Evolutionary conservation across 2,329 filamentous ascomycete species (phyloP).

Genomic region (Geoglossum cookeanum): DNA sequence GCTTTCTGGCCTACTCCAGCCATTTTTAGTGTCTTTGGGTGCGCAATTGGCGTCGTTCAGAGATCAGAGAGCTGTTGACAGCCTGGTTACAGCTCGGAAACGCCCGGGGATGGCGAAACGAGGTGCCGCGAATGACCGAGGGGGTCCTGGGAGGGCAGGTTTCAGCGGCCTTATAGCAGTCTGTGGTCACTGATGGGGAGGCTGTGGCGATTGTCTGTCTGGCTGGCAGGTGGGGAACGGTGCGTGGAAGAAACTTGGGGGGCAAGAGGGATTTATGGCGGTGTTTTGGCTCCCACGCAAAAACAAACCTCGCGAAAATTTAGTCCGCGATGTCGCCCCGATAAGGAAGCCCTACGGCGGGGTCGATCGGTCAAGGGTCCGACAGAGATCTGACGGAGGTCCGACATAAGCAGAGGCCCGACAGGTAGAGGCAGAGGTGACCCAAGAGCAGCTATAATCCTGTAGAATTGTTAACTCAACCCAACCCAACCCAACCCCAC

Average conservation of each 20-base stretch:
- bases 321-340: background rate
- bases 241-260: too few species aligned
- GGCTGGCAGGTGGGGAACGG: background rate
- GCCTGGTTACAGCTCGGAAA: background rate
- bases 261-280: background rate
- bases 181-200: background rate
- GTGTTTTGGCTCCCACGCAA: background rate
- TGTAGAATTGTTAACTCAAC: too few species aligned
- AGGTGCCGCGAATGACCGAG: background rate
- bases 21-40: slow-evolving; percentile 27
- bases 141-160: background rate
- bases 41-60: background rate
- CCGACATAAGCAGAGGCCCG: too few species aligned
- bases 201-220: background rate
- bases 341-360: background rate
- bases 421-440: too few species aligned
- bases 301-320: slow-evolving; percentile 1
- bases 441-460: too few species aligned
- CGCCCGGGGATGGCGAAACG: background rate
- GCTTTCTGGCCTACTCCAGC: slow-evolving; percentile 49
- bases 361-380: too few species aligned
- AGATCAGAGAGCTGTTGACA: background rate
- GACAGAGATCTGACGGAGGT: too few species aligned
- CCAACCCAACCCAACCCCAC: too few species aligned
- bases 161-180: background rate